phyloP scores from a whole-genome alignment of 2,329 filamentous ascomycete species.

The Zarea fungicola region DNA sequence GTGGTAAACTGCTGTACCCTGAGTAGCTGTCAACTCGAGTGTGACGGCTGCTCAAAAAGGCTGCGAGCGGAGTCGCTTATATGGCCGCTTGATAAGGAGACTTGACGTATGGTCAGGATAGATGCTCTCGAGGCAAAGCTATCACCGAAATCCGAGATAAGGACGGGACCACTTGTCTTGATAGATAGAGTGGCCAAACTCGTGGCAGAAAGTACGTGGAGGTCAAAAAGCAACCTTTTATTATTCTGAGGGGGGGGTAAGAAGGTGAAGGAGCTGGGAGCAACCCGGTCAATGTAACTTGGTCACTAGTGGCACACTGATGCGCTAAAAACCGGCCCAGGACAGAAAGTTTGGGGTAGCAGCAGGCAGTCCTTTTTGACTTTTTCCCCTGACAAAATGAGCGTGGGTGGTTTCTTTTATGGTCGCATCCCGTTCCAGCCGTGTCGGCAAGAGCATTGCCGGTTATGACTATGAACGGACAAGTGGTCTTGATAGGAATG shows the following conservation, averaged over 20 bases:
- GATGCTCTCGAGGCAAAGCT: not conserved
- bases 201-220: not conserved
- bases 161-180: slow-evolving; percentile 2
- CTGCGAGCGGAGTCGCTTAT: too few species aligned
- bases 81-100: not conserved
- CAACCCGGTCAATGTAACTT: not conserved
- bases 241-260: not conserved
- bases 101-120: not conserved
- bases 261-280: not conserved
- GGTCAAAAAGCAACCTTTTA: not conserved
- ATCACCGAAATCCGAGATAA: not conserved
- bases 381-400: not conserved
- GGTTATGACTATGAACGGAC: too few species aligned
- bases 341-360: not conserved
- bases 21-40: not conserved
- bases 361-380: not conserved
- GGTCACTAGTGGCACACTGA: not conserved
- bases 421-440: not conserved
- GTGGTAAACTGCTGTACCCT: not conserved
- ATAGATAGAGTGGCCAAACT: not conserved
- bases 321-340: slow-evolving; percentile 2
- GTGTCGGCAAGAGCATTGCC: not conserved
- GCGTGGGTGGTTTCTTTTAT: slow-evolving; percentile 1
- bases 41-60: not conserved
- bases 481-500: too few species aligned